A percentile compares a stretch with the other conserved stretches of the same genome.
phyloP scores from a whole-genome alignment of 352 stramenopile species.

The Phytophthora citricola region DNA sequence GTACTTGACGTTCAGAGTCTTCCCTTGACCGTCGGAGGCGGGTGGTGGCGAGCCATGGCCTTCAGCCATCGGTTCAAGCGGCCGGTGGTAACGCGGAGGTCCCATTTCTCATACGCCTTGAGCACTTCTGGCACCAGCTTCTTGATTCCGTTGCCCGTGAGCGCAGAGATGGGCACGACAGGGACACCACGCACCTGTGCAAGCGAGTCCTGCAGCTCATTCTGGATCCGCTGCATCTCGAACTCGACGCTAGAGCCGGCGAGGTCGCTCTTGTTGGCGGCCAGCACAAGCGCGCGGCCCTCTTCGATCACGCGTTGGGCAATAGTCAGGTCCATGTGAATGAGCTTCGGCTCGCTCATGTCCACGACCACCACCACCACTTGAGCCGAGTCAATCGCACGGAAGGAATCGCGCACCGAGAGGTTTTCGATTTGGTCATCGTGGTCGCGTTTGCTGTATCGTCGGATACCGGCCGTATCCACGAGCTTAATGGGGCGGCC shows the following conservation, averaged over 20 bases:
- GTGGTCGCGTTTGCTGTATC: conserved; percentile 86
- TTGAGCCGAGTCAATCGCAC: conserved; percentile 81
- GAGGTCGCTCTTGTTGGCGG: conserved; percentile 83
- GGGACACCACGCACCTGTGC: conserved; percentile 81
- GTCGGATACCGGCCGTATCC: conserved; percentile 83
- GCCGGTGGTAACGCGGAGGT: conserved; percentile 78
- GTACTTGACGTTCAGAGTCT: conserved; percentile 90
- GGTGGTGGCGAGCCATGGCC: conserved; percentile 84
- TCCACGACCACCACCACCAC: conserved; percentile 86
- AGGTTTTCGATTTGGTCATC: conserved; percentile 88
- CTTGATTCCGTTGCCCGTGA: conserved; percentile 79
- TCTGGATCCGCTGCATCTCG: conserved; percentile 71
- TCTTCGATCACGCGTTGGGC: conserved; percentile 84
- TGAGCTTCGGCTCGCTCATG: conserved; percentile 83
- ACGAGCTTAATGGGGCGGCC: conserved; percentile 80
- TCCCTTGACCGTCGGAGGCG: conserved; percentile 82
- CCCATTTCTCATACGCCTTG: conserved; percentile 84
- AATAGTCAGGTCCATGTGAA: conserved; percentile 89
- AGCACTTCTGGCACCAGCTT: conserved; percentile 85
- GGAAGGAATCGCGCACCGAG: conserved; percentile 83
- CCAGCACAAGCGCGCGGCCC: conserved; percentile 74
- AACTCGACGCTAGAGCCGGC: conserved; percentile 51
- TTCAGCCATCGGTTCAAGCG: conserved; percentile 86
- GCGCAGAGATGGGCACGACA: conserved; percentile 79
- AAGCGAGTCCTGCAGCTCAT: conserved; percentile 74